These are phyloP conservation scores for Chytriomyces sp. DNA, from an alignment of 192 early-diverging fungal species.

Conservation along the genomic window DNA sequence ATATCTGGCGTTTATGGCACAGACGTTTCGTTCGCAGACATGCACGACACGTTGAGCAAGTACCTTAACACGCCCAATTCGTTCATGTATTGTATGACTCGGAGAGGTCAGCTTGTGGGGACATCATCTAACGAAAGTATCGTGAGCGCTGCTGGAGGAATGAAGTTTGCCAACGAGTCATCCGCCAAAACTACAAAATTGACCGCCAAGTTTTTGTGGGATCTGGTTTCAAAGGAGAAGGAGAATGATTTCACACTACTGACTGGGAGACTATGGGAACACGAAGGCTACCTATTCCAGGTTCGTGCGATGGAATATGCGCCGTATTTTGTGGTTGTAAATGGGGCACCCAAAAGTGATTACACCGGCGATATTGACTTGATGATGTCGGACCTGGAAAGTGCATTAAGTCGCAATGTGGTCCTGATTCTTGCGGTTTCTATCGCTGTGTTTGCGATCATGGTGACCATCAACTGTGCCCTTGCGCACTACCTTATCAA, in stretches of 20 bases:
- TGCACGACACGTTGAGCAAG: not conserved
- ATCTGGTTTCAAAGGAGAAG: not conserved
- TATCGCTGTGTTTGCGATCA: not conserved
- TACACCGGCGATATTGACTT: not conserved
- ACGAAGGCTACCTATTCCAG: not conserved
- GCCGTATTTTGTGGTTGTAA: not conserved
- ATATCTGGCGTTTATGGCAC: conserved; percentile 2
- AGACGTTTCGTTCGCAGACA: conserved; percentile 5
- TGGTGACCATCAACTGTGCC: not conserved
- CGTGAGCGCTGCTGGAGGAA: not conserved
- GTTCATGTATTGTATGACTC: conserved; percentile 9
- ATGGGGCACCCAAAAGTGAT: conserved; percentile 12
- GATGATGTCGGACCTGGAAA: not conserved
- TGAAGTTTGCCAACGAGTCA: not conserved
- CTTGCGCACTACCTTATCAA: not conserved
- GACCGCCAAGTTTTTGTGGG: not conserved
- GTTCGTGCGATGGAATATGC: conserved; percentile 9
- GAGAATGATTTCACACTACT: too few relatives aligned
- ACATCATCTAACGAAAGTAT: conserved; percentile 5
- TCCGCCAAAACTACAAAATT: not conserved
- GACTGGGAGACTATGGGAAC: not conserved
- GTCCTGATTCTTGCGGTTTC: not conserved
- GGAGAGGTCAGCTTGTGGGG: conserved; percentile 6
- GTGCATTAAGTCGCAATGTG: not conserved
- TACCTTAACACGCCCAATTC: not conserved